phyloP scores from a whole-genome alignment of 257 asterid species.

The Oldenlandia corymbosa region DNA sequence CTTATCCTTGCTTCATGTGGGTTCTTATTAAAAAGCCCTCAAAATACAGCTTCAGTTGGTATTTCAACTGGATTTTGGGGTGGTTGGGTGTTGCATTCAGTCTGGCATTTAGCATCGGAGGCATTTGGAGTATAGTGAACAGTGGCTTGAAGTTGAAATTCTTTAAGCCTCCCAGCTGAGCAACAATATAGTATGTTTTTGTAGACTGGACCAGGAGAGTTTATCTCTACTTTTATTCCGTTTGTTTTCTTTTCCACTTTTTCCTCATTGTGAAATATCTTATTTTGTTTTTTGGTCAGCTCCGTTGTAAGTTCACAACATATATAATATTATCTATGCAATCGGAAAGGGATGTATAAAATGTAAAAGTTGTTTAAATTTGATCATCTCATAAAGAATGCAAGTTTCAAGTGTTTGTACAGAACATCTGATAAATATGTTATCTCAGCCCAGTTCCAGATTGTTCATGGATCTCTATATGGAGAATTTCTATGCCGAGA shows the following conservation, averaged over 20 bases:
- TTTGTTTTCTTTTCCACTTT: background rate
- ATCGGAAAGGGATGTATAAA: background rate
- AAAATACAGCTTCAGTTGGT: conserved; percentile 83
- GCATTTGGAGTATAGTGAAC: conserved; percentile 94
- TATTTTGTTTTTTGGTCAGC: too few relatives aligned
- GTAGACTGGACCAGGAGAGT: too few relatives aligned
- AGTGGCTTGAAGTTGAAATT: conserved; percentile 82
- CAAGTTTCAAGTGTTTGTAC: too few relatives aligned
- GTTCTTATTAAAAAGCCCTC: conserved; percentile 71
- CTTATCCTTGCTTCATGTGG: conserved; percentile 99
- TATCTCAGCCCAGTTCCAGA: too few relatives aligned
- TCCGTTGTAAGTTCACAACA: background rate
- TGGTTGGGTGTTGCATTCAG: conserved; percentile 92
- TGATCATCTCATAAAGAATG: too few relatives aligned
- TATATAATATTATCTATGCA: background rate
- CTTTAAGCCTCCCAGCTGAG: conserved; percentile 57
- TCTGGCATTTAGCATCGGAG: conserved; percentile 90
- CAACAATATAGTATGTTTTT: background rate
- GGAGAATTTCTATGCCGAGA: too few relatives aligned
- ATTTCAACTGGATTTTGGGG: conserved; percentile 77
- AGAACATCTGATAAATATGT: too few relatives aligned
- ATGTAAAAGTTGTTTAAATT: background rate
- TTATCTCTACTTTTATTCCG: background rate
- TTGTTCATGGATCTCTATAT: too few relatives aligned
- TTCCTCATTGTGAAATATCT: background rate